Evolutionary conservation across 148 eudicot species (phyloP).

Genomic region (Cornus kousa): DNA sequence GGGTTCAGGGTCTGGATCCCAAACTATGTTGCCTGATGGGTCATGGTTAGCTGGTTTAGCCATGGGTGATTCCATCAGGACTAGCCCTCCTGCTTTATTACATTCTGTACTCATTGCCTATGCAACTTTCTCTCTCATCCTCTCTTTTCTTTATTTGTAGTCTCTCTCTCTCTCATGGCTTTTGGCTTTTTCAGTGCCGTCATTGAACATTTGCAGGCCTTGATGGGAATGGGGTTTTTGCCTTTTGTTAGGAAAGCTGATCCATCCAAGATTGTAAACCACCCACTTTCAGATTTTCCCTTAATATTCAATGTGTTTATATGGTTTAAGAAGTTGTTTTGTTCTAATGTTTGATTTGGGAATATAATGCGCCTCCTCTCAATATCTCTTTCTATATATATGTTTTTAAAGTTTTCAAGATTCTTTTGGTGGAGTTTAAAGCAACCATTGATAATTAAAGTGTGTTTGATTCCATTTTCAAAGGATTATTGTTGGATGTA

Average conservation of each 20-base stretch:
- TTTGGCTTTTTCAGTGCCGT: background rate
- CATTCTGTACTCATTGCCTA: background rate
- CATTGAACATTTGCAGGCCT: background rate
- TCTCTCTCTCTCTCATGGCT: background rate
- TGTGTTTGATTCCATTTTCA: too few species aligned
- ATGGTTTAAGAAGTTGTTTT: too few species aligned
- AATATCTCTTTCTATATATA: too few species aligned
- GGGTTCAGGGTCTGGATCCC: conserved; percentile 10
- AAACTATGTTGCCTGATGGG: conserved; percentile 59
- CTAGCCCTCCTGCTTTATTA: conserved; percentile 10
- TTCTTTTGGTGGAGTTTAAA: background rate
- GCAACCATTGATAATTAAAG: too few species aligned
- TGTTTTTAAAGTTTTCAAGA: background rate
- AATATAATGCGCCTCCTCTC: too few species aligned
- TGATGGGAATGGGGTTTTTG: conserved; percentile 11
- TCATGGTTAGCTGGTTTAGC: conserved; percentile 88
- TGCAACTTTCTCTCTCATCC: conserved; percentile 4
- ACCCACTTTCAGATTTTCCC: background rate
- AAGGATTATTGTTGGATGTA: too few species aligned
- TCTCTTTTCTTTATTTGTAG: conserved; percentile 24
- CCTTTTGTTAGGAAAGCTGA: background rate
- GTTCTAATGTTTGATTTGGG: background rate
- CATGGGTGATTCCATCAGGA: conserved; percentile 65
- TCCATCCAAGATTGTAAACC: conserved; percentile 23
- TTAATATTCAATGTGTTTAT: too few species aligned